Evolutionary conservation across 768 basidiomycete genomes (phyloP), one percentile per base, ranked within the genome.

Genomic region (Suillus spraguei): DNA sequence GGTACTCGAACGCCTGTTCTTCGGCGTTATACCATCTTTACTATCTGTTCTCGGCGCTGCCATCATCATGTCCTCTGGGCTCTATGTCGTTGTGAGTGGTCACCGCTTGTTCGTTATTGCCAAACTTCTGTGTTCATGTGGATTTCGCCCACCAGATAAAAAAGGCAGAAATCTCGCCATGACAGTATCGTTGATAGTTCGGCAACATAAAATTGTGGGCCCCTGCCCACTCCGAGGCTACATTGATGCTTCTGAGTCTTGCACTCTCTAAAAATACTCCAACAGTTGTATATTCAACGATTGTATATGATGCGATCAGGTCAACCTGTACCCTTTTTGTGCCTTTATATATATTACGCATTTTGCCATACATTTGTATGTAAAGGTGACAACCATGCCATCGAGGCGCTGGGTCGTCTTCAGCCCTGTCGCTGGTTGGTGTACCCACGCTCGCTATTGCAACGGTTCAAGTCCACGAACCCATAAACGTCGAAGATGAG

Each of bases 1-100:
- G 2, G 70, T 86, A n/a, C 77, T 92, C 16, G 90, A 95, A 69
- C 79, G 83, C 5, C 66, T 89, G 38, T 81, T 91, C 66, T 91
- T 93, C 73, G 78, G 84, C 56, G 81, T 80, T 2, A 71, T 76
- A 5, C 90, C 90, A 0, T 83, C 87, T 2, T 67, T 79, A 4
- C 75, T 90, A 28, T 89, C 87, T 2, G 69, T 88, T 7, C 65
- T 87, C 7, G 92, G 92, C 3, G 87, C 86, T 1, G 39, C 78
- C 7, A 84, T 92, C 63, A 94, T 92, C 67, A 74, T 91, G 41
- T 66, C 78, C 1, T 82, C 85, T 14, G 90, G 90, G 0, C 64
- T 87, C 28, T 91, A 85, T 70, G 84, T 89, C 38, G 89, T 85
- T 7, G 89, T 92, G 73, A 66, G 84, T 74, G 17, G 11, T n/a